Base-by-base conservation (phyloP, 1,284 basidiomycete species). In the Athelia psychrophila region DNA sequence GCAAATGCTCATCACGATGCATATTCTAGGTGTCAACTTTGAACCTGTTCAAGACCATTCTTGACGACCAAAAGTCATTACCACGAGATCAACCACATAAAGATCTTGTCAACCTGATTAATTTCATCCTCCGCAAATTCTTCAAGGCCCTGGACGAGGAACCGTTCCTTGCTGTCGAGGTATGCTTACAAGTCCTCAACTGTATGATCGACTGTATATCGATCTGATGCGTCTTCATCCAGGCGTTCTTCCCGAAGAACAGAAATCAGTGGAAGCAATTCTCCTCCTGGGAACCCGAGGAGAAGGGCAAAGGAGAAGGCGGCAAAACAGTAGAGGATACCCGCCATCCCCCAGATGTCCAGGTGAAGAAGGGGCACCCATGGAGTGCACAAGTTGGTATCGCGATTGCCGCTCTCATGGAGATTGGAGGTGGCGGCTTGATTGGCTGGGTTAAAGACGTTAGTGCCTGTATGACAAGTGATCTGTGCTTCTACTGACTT, bases 201-300 rank as follows among this genome's bases (percentile, higher is more conserved):
- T 63, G 61, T 65, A 62, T 60, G 4, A 38, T 13, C 44, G 18
- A 4, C 25, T 18, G 42, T 12, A n/a, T 57, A 52, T 45, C 56
- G 35, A 48, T 42, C 53, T 57, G 49, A 44, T 45, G 47, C 47
- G 47, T 51, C 57, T 52, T 50, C 55, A 48, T 52, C 58, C 55
- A 92, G 90, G 88, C 88, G 2, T 90, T 95, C 75, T 93, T 88
- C 71, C 93, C 93, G 4, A 95, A 93, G 75, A 91, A 89, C 63
- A 80, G 91, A 57, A 84, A 88, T 18, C 75, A 84, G 58, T 95
- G 93, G 93, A 94, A 94, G 68, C 79, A 83, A 55, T 84, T 81
- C 60, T 93, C 91, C 9, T 90, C 85, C 56, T 90, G 85, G 80
- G 79, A 88, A 68, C 84, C 86, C n/a, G 86, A 85, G 55, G 69